These are phyloP conservation scores for Drechslerella dactyloides DNA, from an alignment of 2,329 filamentous ascomycete genomes.

Conservation along the genomic window DNA sequence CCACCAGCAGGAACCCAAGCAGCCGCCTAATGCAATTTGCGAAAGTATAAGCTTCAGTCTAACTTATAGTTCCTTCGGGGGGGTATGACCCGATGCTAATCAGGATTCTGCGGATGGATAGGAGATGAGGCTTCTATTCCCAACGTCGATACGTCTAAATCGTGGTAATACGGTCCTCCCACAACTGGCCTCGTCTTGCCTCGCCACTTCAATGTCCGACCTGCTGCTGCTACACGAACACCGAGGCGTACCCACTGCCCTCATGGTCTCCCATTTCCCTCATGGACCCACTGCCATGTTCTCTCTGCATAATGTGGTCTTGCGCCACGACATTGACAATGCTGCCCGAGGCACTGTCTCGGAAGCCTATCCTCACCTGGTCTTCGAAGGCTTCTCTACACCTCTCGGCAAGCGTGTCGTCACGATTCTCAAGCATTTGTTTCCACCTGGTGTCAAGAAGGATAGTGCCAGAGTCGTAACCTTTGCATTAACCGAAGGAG, in stretches of 20 bases:
- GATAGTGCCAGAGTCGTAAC: slow-evolving; percentile 90
- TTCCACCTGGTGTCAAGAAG: slow-evolving; percentile 76
- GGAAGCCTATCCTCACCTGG: slow-evolving; percentile 90
- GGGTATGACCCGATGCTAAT: background rate
- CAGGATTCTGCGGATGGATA: slow-evolving; percentile 62
- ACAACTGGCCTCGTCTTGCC: slow-evolving; percentile 81
- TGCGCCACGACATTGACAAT: slow-evolving; percentile 91
- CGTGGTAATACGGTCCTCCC: slow-evolving; percentile 87
- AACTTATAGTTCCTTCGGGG: background rate
- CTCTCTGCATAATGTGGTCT: slow-evolving; percentile 87
- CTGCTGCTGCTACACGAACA: slow-evolving; percentile 90
- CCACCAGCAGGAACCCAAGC: slow-evolving; percentile 86
- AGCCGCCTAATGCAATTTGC: slow-evolving; percentile 85
- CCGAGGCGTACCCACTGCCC: slow-evolving; percentile 85
- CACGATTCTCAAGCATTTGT: slow-evolving; percentile 90
- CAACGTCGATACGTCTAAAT: slow-evolving; percentile 86
- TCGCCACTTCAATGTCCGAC: slow-evolving; percentile 80
- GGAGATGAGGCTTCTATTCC: slow-evolving; percentile 81
- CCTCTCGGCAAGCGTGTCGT: slow-evolving; percentile 80
- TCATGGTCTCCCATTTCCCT: slow-evolving; percentile 85
- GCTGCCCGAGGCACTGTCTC: slow-evolving; percentile 83
- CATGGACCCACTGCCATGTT: slow-evolving; percentile 88
- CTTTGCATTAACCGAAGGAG: slow-evolving; percentile 73
- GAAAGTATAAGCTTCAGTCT: slow-evolving; percentile 16
- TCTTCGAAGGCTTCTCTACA: slow-evolving; percentile 92